A percentile compares a stretch with the other conserved stretches of the same genome.
Conservation (phyloP, 2,329 filamentous ascomycete genomes). For the Fusarium dimerum region DNA sequence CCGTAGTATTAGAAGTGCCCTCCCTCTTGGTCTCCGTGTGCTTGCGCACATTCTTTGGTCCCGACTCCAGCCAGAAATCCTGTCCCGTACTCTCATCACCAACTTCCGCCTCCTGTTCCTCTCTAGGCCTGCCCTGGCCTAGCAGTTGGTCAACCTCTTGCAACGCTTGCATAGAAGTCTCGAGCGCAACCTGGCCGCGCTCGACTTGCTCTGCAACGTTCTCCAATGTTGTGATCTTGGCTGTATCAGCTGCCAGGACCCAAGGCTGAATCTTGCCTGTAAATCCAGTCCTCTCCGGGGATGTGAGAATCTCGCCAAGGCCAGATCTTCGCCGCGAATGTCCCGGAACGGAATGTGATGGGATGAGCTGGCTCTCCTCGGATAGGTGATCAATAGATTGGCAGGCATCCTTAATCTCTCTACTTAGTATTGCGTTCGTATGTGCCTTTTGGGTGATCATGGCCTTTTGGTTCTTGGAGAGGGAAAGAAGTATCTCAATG, state of each 20-base stretch:
- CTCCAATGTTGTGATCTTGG: constrained; percentile 60
- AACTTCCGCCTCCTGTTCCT: constrained; percentile 23
- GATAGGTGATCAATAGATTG: constrained; percentile 55
- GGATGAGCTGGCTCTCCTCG: constrained; percentile 64
- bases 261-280: constrained; percentile 54
- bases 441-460: constrained; percentile 61
- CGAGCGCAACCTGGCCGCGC: constrained; percentile 56
- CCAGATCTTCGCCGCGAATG: constrained; percentile 39
- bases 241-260: constrained; percentile 61
- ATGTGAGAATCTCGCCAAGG: constrained; percentile 45
- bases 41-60: constrained; percentile 24
- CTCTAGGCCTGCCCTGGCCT: constrained; percentile 31
- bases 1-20: constrained; percentile 27
- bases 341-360: constrained; percentile 47
- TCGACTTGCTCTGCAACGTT: constrained; percentile 61
- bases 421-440: constrained; percentile 50
- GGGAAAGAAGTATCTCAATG: constrained; percentile 51
- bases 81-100: constrained; percentile 28
- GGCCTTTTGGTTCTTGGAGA: constrained; percentile 58
- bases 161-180: constrained; percentile 51
- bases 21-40: constrained; percentile 29
- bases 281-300: constrained; percentile 40
- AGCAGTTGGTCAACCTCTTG: constrained; percentile 52
- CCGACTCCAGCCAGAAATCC: constrained; percentile 39
- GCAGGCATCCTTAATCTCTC: constrained; percentile 51